A percentile compares a stretch with the other conserved stretches of the same genome.
Evolutionary conservation across 2,329 filamentous ascomycete species (phyloP).

Genomic region (Chaetoscypha palmicola): DNA sequence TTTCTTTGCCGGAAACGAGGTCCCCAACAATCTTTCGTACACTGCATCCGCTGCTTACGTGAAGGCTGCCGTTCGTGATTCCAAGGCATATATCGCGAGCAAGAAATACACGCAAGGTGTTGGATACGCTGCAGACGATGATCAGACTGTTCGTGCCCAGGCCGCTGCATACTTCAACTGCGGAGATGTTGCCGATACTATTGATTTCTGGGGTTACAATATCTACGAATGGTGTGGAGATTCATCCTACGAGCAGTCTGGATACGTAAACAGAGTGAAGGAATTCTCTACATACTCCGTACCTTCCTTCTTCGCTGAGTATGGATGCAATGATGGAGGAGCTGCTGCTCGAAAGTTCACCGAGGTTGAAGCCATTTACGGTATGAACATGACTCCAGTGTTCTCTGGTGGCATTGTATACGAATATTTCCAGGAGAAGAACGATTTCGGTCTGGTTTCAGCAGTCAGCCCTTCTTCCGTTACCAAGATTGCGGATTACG

Average conservation of each 20-base stretch:
- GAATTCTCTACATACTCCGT: conserved; percentile 86
- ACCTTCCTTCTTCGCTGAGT: conserved; percentile 96
- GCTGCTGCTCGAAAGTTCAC: conserved; percentile 59
- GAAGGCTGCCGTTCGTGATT: conserved; percentile 94
- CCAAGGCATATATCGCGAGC: conserved; percentile 81
- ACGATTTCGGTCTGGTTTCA: conserved; percentile 59
- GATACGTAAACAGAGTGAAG: conserved; percentile 71
- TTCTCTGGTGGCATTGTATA: conserved; percentile 96
- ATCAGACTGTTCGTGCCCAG: conserved; percentile 69
- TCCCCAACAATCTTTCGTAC: conserved; percentile 81
- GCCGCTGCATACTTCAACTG: conserved; percentile 94
- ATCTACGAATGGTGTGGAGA: conserved; percentile 98
- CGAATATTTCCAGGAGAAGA: conserved; percentile 89
- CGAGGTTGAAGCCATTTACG: conserved; percentile 77
- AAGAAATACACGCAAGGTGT: conserved; percentile 74
- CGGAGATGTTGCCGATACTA: conserved; percentile 55
- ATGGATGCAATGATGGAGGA: conserved; percentile 73
- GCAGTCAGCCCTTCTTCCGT: conserved; percentile 43
- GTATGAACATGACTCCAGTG: conserved; percentile 69
- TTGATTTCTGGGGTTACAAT: conserved; percentile 99
- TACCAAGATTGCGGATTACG: conserved; percentile 59
- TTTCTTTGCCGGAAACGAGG: conserved; percentile 98
- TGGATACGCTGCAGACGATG: conserved; percentile 92
- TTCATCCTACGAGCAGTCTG: conserved; percentile 66
- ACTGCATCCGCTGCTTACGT: conserved; percentile 86